Evolutionary conservation across 176 grass and related monocot genomes (phyloP), one percentile per base, ranked within the genome.

Genomic region (Carex pumila): DNA sequence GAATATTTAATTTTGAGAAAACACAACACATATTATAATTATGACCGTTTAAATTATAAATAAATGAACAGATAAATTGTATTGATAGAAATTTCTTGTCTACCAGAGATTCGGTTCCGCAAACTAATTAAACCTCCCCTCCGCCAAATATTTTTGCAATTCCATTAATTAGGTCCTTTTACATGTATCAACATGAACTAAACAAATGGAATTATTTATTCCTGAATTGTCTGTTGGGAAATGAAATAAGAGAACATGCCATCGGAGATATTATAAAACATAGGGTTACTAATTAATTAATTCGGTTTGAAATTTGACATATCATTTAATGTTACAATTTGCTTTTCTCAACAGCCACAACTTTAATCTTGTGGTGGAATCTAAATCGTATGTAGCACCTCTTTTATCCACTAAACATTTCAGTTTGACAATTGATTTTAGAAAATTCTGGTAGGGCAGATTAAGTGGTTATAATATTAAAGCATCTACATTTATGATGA

Each of bases 341-440:
- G 47, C 47, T 53, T 75, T 75, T 14, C 43, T 71, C n/a, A 1
- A 12, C 12, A 75, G 29, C 71, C 71, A 53, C 71, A 54, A 21
- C 68, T 75, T 75, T 75, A 53, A 21, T 54, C 14, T 53, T 75
- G 71, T 75, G 71, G 71, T 54, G 19, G 22, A 75, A 75, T 14
- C 10, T 75, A 54, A 21, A 52, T 53, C 41, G 14, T 54, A 75
- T 75, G 71, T 75, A 75, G 71, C 71, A 75, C 71, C 71, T 11
- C 2, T 54, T 75, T 75, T 75, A 75, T 75, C 71, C 71, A 75
- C 47, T 75, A 75, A 75, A 75, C 19, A 30, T 67, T 54, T 14
- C 49, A 75, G 71, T 30, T 30, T 75, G n/a, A 75, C 4, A 54
- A 39, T 75, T 75, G 4, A 53, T 75, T 15, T 54, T 15, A 54